These are phyloP conservation scores for Rhizophagus prolifer DNA, from an alignment of 192 early-diverging fungal genomes.

Conservation along the genomic window DNA sequence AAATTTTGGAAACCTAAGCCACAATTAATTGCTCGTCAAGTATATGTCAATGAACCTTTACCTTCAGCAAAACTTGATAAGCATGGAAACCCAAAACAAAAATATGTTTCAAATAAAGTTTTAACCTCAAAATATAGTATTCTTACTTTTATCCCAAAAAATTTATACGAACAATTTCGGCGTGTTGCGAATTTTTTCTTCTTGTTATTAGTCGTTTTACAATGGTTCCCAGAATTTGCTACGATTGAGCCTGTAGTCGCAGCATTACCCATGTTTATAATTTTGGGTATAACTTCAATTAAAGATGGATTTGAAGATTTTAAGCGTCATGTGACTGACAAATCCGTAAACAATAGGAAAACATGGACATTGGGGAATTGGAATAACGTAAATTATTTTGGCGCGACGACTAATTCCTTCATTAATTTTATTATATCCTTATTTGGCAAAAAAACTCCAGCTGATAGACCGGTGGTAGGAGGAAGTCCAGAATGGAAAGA, in stretches of 20 bases:
- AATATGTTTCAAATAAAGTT: conserved; percentile 76
- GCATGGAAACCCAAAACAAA: conserved; percentile 55
- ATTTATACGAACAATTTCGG: conserved; percentile 93
- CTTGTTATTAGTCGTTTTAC: conserved; percentile 78
- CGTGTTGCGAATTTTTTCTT: conserved; percentile 93
- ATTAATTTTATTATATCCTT: conserved; percentile 27
- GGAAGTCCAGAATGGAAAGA: conserved; percentile 47
- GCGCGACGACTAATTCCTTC: background rate
- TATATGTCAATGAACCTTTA: conserved; percentile 67
- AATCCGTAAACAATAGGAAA: conserved; percentile 66
- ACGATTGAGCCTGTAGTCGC: conserved; percentile 73
- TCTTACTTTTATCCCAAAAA: conserved; percentile 88
- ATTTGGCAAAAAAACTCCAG: background rate
- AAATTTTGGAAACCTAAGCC: conserved; percentile 6
- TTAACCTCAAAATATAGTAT: conserved; percentile 87
- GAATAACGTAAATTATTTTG: conserved; percentile 49
- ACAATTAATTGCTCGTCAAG: conserved; percentile 38
- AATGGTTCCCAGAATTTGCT: conserved; percentile 58
- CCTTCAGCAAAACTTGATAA: conserved; percentile 53
- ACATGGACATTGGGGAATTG: conserved; percentile 52
- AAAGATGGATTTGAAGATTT: conserved; percentile 93
- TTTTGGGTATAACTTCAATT: conserved; percentile 69
- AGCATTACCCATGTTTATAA: conserved; percentile 76
- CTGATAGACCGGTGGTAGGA: background rate
- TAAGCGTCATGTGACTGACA: conserved; percentile 77